Evolutionary conservation across 441 rosid species (phyloP).

Genomic region (Kokia cookei): DNA sequence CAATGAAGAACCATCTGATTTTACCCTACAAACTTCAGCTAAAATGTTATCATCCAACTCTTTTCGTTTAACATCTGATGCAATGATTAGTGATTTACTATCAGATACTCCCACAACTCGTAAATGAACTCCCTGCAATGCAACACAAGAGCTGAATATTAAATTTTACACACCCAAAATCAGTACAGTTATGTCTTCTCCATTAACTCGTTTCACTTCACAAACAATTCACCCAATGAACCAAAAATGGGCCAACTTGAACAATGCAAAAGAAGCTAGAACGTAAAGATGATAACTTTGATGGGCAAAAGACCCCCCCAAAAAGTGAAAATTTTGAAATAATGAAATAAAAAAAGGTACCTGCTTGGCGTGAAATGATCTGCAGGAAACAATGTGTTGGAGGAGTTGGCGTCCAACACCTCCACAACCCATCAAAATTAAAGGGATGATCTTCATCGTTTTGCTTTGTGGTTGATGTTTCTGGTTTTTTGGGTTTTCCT

Average conservation of each 20-base stretch:
- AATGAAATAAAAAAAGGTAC: slow-evolving; percentile 19
- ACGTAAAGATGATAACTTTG: background rate
- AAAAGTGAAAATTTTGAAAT: background rate
- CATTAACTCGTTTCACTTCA: background rate
- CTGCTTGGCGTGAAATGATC: slow-evolving; percentile 73
- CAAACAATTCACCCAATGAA: background rate
- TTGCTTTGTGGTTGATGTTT: background rate
- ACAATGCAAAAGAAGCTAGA: background rate
- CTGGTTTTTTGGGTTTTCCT: background rate
- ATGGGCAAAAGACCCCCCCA: background rate
- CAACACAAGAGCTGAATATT: background rate
- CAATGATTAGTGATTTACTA: slow-evolving; percentile 55
- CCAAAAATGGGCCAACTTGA: background rate
- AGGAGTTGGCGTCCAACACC: slow-evolving; percentile 89
- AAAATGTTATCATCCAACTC: slow-evolving; percentile 56
- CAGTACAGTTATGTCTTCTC: background rate
- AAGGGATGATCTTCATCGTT: slow-evolving; percentile 56
- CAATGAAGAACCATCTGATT: slow-evolving; percentile 51
- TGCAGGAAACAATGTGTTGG: slow-evolving; percentile 75
- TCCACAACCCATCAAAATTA: slow-evolving; percentile 79
- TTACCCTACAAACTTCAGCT: slow-evolving; percentile 52
- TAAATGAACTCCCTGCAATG: slow-evolving; percentile 59
- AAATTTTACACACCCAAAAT: background rate
- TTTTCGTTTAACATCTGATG: slow-evolving; percentile 35
- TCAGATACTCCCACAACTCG: slow-evolving; percentile 80